phyloP scores from a whole-genome alignment of 768 basidiomycete species.

The Naganishia vaughanmartiniae region DNA sequence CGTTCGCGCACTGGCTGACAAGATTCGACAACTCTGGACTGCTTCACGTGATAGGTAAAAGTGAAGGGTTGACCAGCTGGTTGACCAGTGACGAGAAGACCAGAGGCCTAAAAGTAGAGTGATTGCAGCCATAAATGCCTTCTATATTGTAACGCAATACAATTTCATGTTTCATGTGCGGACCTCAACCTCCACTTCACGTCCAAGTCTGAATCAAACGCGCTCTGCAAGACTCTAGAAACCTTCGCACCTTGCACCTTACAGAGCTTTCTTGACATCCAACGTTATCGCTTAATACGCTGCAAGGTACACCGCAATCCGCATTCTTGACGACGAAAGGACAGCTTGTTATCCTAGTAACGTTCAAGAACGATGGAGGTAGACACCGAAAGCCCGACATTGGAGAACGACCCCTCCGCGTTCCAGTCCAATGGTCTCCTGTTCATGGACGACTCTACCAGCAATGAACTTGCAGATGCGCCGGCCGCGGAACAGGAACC shows the following conservation, averaged over 20 bases:
- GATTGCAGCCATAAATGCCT: too few species aligned
- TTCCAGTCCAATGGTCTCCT: constrained; percentile 38
- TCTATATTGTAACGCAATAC: too few species aligned
- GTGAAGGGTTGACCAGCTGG: too few species aligned
- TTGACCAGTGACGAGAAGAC: too few species aligned
- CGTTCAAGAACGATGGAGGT: background rate
- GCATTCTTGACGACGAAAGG: background rate
- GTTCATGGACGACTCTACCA: background rate
- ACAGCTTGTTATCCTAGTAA: background rate
- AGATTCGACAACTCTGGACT: background rate
- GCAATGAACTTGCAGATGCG: background rate
- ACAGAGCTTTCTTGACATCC: too few species aligned
- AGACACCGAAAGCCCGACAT: background rate
- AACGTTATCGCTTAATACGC: too few species aligned
- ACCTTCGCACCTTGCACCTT: background rate
- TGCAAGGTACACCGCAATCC: too few species aligned
- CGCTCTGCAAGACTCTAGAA: background rate
- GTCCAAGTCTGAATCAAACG: background rate
- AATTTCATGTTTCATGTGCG: background rate
- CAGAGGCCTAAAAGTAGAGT: too few species aligned
- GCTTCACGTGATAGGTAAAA: background rate
- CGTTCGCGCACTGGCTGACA: background rate
- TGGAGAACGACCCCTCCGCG: background rate
- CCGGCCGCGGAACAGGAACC: background rate
- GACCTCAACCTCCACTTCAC: background rate